Evolutionary conservation across 2,329 filamentous ascomycete species (phyloP).

Genomic region (Calonectria honghensis): DNA sequence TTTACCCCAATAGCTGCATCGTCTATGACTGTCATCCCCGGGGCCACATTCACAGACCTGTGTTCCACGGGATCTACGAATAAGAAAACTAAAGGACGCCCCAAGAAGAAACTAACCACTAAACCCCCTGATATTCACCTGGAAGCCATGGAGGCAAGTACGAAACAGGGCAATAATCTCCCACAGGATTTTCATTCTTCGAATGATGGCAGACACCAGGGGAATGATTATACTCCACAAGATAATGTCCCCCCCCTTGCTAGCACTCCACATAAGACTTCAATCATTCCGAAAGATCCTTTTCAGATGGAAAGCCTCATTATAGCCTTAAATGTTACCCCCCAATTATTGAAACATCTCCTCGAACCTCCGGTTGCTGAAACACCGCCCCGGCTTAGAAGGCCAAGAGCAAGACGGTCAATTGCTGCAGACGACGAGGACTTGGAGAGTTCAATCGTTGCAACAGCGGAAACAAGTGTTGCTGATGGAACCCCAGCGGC

Average conservation of each 20-base stretch:
- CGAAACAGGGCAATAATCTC: background rate
- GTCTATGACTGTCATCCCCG: slow-evolving; percentile 26
- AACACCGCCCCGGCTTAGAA: slow-evolving; percentile 12
- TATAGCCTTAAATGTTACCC: slow-evolving; percentile 21
- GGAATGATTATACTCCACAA: background rate
- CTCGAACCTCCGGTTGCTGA: background rate
- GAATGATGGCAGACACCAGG: background rate
- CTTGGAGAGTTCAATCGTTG: slow-evolving; percentile 1
- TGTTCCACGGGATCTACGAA: slow-evolving; percentile 51
- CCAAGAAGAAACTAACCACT: slow-evolving; percentile 32
- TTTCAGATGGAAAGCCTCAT: slow-evolving; percentile 16
- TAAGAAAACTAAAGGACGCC: slow-evolving; percentile 55
- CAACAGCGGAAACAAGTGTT: slow-evolving; percentile 11
- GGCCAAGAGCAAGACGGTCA: slow-evolving; percentile 1
- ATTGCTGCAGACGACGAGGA: slow-evolving; percentile 25
- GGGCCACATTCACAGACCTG: slow-evolving; percentile 51
- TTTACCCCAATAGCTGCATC: slow-evolving; percentile 39
- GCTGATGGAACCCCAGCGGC: slow-evolving; percentile 39
- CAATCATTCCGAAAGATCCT: background rate
- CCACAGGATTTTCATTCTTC: background rate
- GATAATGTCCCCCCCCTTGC: background rate
- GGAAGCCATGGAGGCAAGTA: background rate
- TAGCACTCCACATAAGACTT: background rate
- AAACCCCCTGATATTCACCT: background rate
- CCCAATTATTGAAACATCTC: slow-evolving; percentile 18